phyloP scores from a whole-genome alignment of 306 rosid species.

The Vicia villosa region DNA sequence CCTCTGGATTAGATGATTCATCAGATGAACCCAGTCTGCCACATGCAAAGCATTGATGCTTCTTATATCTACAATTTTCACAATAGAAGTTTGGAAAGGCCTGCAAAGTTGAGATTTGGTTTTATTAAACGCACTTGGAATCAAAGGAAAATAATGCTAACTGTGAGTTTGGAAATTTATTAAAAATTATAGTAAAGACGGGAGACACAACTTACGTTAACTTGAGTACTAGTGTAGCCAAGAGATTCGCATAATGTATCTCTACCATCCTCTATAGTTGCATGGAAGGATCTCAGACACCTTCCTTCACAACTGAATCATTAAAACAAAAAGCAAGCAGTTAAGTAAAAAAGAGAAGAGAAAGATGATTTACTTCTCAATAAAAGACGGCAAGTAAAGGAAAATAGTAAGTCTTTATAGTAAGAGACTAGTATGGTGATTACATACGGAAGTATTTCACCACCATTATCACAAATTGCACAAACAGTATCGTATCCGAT shows the following conservation, averaged over 20 bases:
- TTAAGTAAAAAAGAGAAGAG: neutral
- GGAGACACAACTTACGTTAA: conserved; percentile 42
- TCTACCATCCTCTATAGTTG: conserved; percentile 44
- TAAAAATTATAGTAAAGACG: conserved; percentile 1
- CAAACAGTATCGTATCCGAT: conserved; percentile 61
- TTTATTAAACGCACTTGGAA: conserved; percentile 13
- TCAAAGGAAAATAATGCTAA: conserved; percentile 28
- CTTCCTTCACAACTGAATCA: conserved; percentile 65
- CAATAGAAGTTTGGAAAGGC: conserved; percentile 57
- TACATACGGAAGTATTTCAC: conserved; percentile 65
- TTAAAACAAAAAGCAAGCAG: conserved; percentile 25
- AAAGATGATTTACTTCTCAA: conserved; percentile 16
- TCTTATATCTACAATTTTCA: conserved; percentile 56
- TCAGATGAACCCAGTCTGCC: conserved; percentile 71
- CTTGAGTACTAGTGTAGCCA: conserved; percentile 48
- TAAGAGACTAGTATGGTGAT: conserved; percentile 14
- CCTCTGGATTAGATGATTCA: conserved; percentile 57
- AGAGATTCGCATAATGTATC: conserved; percentile 53
- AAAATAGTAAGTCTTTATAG: conserved; percentile 17
- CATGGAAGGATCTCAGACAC: conserved; percentile 75
- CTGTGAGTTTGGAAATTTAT: conserved; percentile 17
- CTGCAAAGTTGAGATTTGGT: conserved; percentile 43
- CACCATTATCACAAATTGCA: conserved; percentile 74
- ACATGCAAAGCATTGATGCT: conserved; percentile 75
- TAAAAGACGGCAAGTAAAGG: neutral